Evolutionary conservation across 164 flowering plant genomes (phyloP), one percentile per base, ranked within the genome.

Genomic region (Berberis thunbergii): DNA sequence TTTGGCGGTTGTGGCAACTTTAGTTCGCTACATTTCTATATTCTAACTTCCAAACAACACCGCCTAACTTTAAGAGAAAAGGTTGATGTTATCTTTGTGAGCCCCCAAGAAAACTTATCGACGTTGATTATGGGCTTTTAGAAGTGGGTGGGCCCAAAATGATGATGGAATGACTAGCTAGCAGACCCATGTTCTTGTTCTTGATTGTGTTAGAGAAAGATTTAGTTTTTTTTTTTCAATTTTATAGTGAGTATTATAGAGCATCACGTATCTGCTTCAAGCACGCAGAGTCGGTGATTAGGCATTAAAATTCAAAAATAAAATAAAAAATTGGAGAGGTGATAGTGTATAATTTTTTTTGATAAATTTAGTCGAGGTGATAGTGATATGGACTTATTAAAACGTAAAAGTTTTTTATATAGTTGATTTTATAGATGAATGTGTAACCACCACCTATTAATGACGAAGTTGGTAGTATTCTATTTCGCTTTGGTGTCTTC

Each of bases 1-100:
- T 75, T 42, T 75, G 80, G 83, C 65, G 60, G 80, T 67, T 73
- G 62, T 9, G 72, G 41, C 72, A 60, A 43, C 74, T 62, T 38
- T 43, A 39, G 60, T 3, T 8, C 3, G 26, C n/a, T 5, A 52
- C 13, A 52, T 52, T 10, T 52, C 54, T 26, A 26, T 26, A 26
- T 26, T 26, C 26, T 26, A 26, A 26, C 26, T 26, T 26, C 26
- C 26, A 26, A 26, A 9, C 9, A 42, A 40, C 8, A 7, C 7
- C 8, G 62, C 39, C 26, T 4, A 12, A 13, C 38, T 54, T 64
- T 26, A 12, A 4, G 12, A 6, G 54, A 9, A 12, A 42, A 40
- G 11, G 11, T 40, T 7, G 62, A 13, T 43, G 41, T 43, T 38
- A 64, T 64, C 43, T 42, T 26, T 9, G 50, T 4, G 38, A 56